These are phyloP conservation scores for Colletotrichum lini DNA, from an alignment of 2,329 filamentous ascomycete genomes.

Conservation along the genomic window DNA sequence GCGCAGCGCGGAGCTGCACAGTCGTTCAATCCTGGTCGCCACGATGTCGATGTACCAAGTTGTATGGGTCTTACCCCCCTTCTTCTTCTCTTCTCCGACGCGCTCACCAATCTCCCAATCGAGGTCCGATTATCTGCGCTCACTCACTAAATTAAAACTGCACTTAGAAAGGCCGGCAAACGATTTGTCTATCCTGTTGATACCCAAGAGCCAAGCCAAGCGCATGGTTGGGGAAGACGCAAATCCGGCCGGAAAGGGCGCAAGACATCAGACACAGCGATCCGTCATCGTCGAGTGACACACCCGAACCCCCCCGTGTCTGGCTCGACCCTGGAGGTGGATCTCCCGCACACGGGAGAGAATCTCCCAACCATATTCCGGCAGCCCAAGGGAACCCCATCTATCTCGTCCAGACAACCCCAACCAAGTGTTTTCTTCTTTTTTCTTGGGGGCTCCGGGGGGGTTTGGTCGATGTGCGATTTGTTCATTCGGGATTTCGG, in stretches of 20 bases:
- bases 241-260: slow-evolving; percentile 31
- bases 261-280: slow-evolving; percentile 23
- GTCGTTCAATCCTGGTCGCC: slow-evolving; percentile 7
- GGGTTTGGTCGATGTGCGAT: neutral
- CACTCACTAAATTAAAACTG: too few species aligned
- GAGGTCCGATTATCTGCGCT: neutral
- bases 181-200: slow-evolving; percentile 34
- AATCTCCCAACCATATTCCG: slow-evolving; percentile 16
- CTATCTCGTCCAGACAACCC: slow-evolving; percentile 23
- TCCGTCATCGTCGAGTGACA: slow-evolving; percentile 37
- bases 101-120: slow-evolving; percentile 6
- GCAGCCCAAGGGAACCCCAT: slow-evolving; percentile 25
- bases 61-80: neutral
- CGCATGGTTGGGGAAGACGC: slow-evolving; percentile 28
- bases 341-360: slow-evolving; percentile 29
- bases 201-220: slow-evolving; percentile 43
- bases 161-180: slow-evolving; percentile 10
- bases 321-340: slow-evolving; percentile 37
- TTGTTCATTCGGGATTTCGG: neutral
- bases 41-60: neutral
- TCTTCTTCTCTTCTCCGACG: neutral
- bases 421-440: neutral
- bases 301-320: slow-evolving; percentile 3
- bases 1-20: neutral
- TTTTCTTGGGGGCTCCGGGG: too few species aligned